Conservation (phyloP, 805 yeast genomes). For the Gaillardinia entomophila region DNA sequence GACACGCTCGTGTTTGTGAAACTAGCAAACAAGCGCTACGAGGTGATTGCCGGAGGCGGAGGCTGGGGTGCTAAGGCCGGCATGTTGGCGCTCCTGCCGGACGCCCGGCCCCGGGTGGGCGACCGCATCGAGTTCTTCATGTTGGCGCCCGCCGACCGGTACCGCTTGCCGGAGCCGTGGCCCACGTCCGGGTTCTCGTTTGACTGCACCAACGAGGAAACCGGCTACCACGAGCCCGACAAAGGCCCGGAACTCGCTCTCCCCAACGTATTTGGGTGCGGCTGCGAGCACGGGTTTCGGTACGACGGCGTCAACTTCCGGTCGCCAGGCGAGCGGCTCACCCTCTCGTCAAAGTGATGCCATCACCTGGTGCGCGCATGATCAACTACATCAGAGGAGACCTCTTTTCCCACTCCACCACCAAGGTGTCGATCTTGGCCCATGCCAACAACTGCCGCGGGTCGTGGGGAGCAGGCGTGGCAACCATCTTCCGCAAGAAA, state of each 20-base stretch:
- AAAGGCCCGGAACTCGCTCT: conserved; percentile 4
- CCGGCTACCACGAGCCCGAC: conserved; percentile 8
- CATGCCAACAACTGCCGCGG: conserved; percentile 82
- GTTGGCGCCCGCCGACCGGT: conserved; percentile 33
- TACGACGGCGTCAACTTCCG: conserved; percentile 7
- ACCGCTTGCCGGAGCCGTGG: conserved; percentile 7
- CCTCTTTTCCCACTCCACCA: conserved; percentile 42
- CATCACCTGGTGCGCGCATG: too few species aligned
- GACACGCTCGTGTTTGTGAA: conserved; percentile 39
- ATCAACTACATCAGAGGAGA: conserved; percentile 51
- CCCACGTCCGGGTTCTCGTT: conserved; percentile 10
- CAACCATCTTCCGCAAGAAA: conserved; percentile 45
- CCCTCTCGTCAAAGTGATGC: too few species aligned
- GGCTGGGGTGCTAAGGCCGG: conserved; percentile 70
- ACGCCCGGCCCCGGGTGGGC: conserved; percentile 42
- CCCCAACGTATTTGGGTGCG: conserved; percentile 11
- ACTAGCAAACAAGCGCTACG: conserved; percentile 23
- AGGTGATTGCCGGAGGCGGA: conserved; percentile 70
- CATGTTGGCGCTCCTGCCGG: conserved; percentile 60
- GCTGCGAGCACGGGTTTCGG: conserved; percentile 10
- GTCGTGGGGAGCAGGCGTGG: conserved; percentile 83
- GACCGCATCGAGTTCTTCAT: conserved; percentile 41
- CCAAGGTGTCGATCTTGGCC: conserved; percentile 57
- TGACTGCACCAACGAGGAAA: conserved; percentile 29
- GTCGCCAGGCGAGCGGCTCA: neutral